Percentiles rank a stretch among this genome's conserved stretches.
phyloP scores from a whole-genome alignment of 23 red algal genomes.

The Gracilaria domingensis region DNA sequence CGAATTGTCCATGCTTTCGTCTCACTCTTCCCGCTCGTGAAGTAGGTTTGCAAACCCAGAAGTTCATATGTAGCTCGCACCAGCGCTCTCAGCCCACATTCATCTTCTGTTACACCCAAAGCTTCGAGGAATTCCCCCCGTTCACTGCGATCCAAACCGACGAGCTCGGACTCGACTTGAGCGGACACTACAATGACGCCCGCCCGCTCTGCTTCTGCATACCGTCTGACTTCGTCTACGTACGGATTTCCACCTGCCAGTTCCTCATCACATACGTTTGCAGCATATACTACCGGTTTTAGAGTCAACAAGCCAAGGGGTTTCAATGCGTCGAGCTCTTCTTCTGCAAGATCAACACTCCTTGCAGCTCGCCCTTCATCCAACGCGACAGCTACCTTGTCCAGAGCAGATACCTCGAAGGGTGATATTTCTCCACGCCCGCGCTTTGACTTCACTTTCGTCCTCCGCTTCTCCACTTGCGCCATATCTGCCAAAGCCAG shows the following conservation, averaged over 20 bases:
- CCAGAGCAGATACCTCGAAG: conserved; percentile 73
- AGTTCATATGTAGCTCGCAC: conserved; percentile 90
- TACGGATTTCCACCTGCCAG: conserved; percentile 68
- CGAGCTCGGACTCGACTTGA: conserved; percentile 94
- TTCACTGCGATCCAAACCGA: conserved; percentile 69
- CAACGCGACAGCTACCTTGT: conserved; percentile 70
- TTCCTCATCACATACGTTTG: conserved; percentile 90
- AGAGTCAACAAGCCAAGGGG: conserved; percentile 87
- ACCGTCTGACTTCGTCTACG: conserved; percentile 74
- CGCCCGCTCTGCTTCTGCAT: conserved; percentile 63
- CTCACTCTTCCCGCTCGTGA: conserved; percentile 94
- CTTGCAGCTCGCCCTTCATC: conserved; percentile 72
- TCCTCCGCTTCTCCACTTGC: conserved; percentile 84
- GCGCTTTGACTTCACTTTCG: conserved; percentile 42
- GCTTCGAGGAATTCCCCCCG: conserved; percentile 82
- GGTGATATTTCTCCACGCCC: conserved; percentile 27
- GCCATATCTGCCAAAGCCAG: conserved; percentile 91
- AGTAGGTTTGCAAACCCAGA: conserved; percentile 93
- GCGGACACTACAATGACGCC: conserved; percentile 83
- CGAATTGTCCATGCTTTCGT: conserved; percentile 98
- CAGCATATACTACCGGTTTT: conserved; percentile 98
- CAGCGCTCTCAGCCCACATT: conserved; percentile 78
- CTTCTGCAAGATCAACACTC: conserved; percentile 55
- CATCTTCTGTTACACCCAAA: conserved; percentile 81
- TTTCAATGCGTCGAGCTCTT: conserved; percentile 71